Conservation (phyloP, 2,329 filamentous ascomycete genomes). For the Penicillium hordei region DNA sequence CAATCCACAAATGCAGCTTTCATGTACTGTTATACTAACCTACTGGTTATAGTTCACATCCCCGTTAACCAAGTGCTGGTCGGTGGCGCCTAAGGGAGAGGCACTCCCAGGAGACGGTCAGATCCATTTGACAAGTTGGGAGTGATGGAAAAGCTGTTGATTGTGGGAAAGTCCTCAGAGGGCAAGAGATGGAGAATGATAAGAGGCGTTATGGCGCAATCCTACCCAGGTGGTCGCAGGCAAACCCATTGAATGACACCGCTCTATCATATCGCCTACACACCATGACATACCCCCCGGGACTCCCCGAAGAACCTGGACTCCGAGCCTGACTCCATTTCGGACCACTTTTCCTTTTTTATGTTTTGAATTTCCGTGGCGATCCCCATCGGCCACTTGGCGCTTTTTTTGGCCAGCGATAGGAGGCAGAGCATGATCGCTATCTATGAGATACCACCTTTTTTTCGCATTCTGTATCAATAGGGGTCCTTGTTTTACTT, state of each 20-base stretch:
- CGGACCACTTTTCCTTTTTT: background rate
- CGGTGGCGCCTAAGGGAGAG: constrained; percentile 42
- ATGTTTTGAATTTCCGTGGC: constrained; percentile 14
- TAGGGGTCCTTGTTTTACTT: constrained; percentile 18
- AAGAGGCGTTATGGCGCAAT: background rate
- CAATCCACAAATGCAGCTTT: background rate
- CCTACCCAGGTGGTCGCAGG: background rate
- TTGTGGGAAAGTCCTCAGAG: background rate
- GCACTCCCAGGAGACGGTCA: background rate
- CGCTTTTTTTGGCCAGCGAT: constrained; percentile 21
- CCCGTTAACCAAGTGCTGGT: constrained; percentile 53
- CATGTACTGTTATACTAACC: constrained; percentile 13
- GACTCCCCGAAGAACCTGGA: background rate
- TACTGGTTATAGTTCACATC: constrained; percentile 45
- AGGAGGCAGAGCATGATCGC: constrained; percentile 18
- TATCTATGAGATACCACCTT: constrained; percentile 29
- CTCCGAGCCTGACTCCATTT: too few species aligned
- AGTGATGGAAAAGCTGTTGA: background rate
- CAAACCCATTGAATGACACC: background rate
- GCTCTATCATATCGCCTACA: background rate
- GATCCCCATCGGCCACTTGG: constrained; percentile 5
- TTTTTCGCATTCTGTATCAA: constrained; percentile 24
- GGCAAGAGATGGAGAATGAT: background rate
- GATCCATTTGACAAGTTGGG: background rate
- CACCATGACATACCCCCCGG: background rate